Evolutionary conservation across 2,329 filamentous ascomycete species (phyloP), one percentile per base, ranked within the genome.

Genomic region (Botrytis deweyae): DNA sequence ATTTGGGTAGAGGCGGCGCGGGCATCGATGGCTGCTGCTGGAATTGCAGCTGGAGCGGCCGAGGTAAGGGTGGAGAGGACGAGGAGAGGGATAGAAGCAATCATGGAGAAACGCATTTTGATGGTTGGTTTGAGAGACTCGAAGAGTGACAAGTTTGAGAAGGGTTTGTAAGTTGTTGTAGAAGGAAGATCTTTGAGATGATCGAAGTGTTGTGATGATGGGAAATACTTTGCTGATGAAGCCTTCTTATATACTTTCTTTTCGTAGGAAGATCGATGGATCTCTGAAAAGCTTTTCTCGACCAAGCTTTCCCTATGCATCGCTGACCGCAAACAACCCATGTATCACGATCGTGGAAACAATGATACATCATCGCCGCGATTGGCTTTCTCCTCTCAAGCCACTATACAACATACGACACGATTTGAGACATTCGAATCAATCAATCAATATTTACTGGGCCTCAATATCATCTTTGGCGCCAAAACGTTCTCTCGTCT

Each of bases 31-130:
- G 46, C 46, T n/a, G 29, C 46, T 36, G 22, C 46, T 72, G 62
- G 38, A 25, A 36, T 46, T 49, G 70, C 29, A 9, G 29, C 42
- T 72, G 61, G 46, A 36, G 70, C 70, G 5, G 70, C 70, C 9
- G 70, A 72, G 40, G n/a, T n/a, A 8, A 72, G 44, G n/a, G 70
- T 49, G 16, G 70, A 72, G 38, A 72, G 62, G 38, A 72, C 42
- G 36, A 72, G 46, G 44, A 72, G 70, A 29, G 70, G 70, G 16
- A 59, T 40, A 33, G 70, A 67, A 18, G 62, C 63, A 55, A 72
- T 72, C 46, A 67, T 67, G 46, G 70, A 67, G 70, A 72, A 67
- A 55, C 36, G 62, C 70, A 72, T 72, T 67, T 67, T 72, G 70
- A 59, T 38, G 18, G 38, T 67, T 44, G n/a, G 46, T 59, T 72